phyloP scores from a whole-genome alignment of 371 early-diverging fungal species.

The Circinella minor region DNA sequence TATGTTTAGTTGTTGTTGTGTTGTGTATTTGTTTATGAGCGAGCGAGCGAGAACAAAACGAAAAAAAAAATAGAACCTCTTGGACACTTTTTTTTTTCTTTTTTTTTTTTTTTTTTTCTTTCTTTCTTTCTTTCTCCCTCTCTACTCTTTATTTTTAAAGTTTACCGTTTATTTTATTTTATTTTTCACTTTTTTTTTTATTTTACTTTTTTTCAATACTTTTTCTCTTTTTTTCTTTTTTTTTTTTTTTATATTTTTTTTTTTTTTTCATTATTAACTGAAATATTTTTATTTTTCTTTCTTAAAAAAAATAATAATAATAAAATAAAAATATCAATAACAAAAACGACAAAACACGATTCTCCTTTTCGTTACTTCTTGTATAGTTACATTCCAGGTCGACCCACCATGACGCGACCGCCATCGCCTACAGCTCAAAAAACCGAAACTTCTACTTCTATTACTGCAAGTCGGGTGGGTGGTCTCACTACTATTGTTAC shows the following conservation, averaged over 20 bases:
- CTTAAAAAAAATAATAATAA: background rate
- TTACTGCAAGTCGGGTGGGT: background rate
- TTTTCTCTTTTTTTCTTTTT: background rate
- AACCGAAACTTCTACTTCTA: background rate
- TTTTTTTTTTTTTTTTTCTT: background rate
- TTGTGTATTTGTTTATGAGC: no score
- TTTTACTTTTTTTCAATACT: background rate
- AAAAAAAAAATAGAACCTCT: no score
- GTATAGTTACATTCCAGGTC: background rate
- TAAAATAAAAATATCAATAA: no score
- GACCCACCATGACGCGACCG: slow-evolving; percentile 11
- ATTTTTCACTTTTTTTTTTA: no score
- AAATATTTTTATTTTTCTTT: background rate
- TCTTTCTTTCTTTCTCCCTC: background rate
- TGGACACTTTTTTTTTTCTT: no score
- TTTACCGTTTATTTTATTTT: background rate
- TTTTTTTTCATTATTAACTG: background rate
- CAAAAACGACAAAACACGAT: background rate
- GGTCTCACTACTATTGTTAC: background rate
- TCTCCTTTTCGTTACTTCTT: background rate
- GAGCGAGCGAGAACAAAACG: no score
- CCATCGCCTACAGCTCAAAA: background rate
- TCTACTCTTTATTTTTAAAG: background rate
- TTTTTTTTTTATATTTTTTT: background rate
- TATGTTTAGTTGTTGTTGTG: no score